Conservation (phyloP, 2,329 filamentous ascomycete genomes). For the Penicillium sp. region DNA sequence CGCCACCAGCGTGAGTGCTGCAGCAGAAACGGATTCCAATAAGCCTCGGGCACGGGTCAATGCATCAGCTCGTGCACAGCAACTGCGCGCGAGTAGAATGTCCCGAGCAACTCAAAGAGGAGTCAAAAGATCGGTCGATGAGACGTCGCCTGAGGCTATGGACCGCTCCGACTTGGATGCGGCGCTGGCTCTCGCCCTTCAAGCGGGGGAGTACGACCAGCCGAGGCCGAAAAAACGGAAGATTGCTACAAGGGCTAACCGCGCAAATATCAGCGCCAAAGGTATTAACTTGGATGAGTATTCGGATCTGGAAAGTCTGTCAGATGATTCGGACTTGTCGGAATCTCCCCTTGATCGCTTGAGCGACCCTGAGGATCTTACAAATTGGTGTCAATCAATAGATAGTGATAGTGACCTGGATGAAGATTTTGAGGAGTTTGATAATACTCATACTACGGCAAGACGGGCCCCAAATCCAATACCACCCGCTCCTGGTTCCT, state of each 20-base stretch:
- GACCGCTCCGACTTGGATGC: constrained; percentile 42
- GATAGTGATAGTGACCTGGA: constrained; percentile 11
- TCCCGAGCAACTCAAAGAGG: constrained; percentile 40
- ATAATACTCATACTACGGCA: not conserved
- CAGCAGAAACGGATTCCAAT: constrained; percentile 49
- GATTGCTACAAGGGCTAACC: constrained; percentile 5
- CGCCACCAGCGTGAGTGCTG: constrained; percentile 59
- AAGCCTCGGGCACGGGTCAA: constrained; percentile 36
- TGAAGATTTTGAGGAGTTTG: not conserved
- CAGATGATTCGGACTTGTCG: not conserved
- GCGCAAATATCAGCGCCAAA: constrained; percentile 1
- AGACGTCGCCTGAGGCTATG: constrained; percentile 39
- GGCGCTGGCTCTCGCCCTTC: constrained; percentile 58
- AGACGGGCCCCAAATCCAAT: not conserved
- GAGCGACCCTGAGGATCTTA: not conserved
- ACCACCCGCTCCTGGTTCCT: not conserved
- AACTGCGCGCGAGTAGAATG: constrained; percentile 53
- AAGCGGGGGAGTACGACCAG: constrained; percentile 55
- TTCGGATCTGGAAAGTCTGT: constrained; percentile 8
- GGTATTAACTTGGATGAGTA: constrained; percentile 13
- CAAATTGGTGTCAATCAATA: constrained; percentile 5
- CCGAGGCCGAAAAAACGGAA: constrained; percentile 39
- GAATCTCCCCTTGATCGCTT: not conserved
- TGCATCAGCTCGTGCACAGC: constrained; percentile 48
- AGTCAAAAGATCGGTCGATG: constrained; percentile 48